Evolutionary conservation across 2,329 filamentous ascomycete genomes (phyloP).

Genomic region (Aspergillus quadricinctus): DNA sequence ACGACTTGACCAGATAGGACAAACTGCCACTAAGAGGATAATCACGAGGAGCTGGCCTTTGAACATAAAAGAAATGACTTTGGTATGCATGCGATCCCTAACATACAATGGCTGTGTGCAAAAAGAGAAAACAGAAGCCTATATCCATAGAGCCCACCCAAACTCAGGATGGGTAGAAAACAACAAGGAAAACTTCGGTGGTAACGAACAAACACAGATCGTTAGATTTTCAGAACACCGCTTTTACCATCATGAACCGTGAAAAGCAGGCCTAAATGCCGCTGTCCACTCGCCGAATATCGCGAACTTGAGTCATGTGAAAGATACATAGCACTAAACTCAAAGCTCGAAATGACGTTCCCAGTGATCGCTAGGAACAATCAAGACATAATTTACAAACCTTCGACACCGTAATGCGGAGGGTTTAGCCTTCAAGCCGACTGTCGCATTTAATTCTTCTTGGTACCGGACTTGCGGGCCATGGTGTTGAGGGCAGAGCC

Average conservation of each 20-base stretch:
- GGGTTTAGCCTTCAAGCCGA: background rate
- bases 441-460: constrained; percentile 21
- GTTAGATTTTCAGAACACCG: constrained; percentile 32
- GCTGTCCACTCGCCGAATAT: constrained; percentile 6
- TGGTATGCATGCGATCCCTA: constrained; percentile 36
- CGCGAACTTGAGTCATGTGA: background rate
- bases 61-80: constrained; percentile 24
- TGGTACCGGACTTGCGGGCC: constrained; percentile 61
- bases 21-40: background rate
- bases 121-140: constrained; percentile 32
- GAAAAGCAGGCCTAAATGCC: constrained; percentile 15
- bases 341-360: constrained; percentile 2
- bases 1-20: background rate
- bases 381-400: constrained; percentile 20
- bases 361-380: constrained; percentile 18
- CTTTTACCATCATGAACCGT: constrained; percentile 27
- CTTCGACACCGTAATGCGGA: constrained; percentile 4
- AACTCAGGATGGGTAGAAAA: constrained; percentile 26
- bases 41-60: background rate
- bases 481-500: constrained; percentile 97
- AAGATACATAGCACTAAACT: background rate
- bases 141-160: constrained; percentile 40
- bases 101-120: constrained; percentile 32
- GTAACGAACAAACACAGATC: constrained; percentile 29
- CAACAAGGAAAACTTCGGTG: constrained; percentile 20